Evolutionary conservation across 2,329 filamentous ascomycete species (phyloP).

Genomic region (Zymoseptoria crescenta): DNA sequence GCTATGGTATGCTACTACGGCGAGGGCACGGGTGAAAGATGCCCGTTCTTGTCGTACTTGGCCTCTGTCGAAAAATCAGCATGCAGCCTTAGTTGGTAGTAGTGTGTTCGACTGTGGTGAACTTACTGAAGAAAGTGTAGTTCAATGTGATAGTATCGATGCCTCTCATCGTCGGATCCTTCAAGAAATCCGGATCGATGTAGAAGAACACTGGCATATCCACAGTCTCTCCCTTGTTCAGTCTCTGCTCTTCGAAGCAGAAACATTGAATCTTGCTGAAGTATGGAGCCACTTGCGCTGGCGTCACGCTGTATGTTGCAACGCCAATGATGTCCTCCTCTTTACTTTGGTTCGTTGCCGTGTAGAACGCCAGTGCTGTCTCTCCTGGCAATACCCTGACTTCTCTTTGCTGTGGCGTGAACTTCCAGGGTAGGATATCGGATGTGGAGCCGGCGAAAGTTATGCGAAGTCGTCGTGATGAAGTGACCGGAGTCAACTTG

Average conservation of each 20-base stretch:
- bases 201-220: slow-evolving; percentile 99
- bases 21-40: slow-evolving; percentile 51
- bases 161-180: slow-evolving; percentile 84
- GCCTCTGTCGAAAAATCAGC: slow-evolving; percentile 51
- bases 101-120: background rate
- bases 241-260: slow-evolving; percentile 90
- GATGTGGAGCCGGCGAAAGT: slow-evolving; percentile 96
- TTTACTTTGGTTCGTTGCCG: slow-evolving; percentile 81
- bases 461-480: slow-evolving; percentile 78
- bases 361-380: slow-evolving; percentile 95
- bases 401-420: slow-evolving; percentile 91
- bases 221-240: slow-evolving; percentile 92
- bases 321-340: slow-evolving; percentile 90
- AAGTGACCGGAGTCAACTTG: slow-evolving; percentile 71
- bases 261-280: slow-evolving; percentile 99
- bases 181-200: slow-evolving; percentile 89
- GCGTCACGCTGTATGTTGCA: slow-evolving; percentile 94
- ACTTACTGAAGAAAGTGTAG: slow-evolving; percentile 97
- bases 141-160: slow-evolving; percentile 93
- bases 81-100: background rate
- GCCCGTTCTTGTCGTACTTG: slow-evolving; percentile 73
- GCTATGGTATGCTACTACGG: slow-evolving; percentile 5
- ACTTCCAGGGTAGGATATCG: slow-evolving; percentile 94
- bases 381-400: slow-evolving; percentile 92
- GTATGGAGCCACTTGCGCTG: slow-evolving; percentile 89